Evolutionary conservation across 148 eudicot species (phyloP).

Genomic region (Spergularia bocconei): DNA sequence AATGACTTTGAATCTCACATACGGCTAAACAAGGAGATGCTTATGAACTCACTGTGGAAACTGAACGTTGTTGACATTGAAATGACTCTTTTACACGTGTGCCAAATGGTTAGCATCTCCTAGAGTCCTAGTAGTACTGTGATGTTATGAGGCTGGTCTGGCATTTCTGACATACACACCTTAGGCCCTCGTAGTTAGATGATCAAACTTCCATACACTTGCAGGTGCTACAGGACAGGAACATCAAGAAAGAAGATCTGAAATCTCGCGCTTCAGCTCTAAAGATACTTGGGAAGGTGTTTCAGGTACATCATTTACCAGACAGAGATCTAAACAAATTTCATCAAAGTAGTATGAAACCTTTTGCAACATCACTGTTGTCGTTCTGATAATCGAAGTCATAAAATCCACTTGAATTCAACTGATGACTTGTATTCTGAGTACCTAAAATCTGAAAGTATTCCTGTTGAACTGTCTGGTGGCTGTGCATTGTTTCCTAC

Average conservation of each 20-base stretch:
- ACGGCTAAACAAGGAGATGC: slow-evolving; percentile 59
- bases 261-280: slow-evolving; percentile 71
- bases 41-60: slow-evolving; percentile 92
- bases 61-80: slow-evolving; percentile 95
- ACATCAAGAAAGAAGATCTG: slow-evolving; percentile 76
- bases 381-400: background rate
- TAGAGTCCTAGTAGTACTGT: background rate
- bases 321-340: no score
- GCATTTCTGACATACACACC: background rate
- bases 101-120: slow-evolving; percentile 66
- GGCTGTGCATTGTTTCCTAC: background rate
- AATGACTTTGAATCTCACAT: slow-evolving; percentile 70
- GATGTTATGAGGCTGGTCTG: background rate
- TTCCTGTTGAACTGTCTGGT: background rate
- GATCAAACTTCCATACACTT: slow-evolving; percentile 9
- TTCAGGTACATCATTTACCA: slow-evolving; percentile 51
- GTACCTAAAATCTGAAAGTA: background rate
- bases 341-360: no score
- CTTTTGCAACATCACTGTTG: background rate
- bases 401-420: no score
- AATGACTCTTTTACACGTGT: slow-evolving; percentile 84
- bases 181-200: background rate
- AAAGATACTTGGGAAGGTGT: slow-evolving; percentile 67
- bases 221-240: slow-evolving; percentile 77
- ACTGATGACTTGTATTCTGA: no score